A percentile compares a stretch with the other conserved stretches of the same genome.
These are phyloP conservation scores for Xylariaceae sp. DNA, from an alignment of 2,329 filamentous ascomycete species.

Conservation along the genomic window DNA sequence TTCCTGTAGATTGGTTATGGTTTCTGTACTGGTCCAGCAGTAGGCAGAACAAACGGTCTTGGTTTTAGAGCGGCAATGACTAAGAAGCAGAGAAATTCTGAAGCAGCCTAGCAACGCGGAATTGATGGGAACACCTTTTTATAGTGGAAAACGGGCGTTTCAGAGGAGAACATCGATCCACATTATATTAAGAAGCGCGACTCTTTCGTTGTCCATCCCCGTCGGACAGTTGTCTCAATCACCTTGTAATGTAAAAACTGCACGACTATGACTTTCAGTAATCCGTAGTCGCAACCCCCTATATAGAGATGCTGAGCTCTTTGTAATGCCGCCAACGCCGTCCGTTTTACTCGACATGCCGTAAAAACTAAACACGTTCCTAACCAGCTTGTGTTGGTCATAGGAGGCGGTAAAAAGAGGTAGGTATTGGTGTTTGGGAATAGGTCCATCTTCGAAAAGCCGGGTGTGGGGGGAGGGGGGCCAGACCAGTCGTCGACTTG, in stretches of 20 bases:
- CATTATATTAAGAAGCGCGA: constrained; percentile 26
- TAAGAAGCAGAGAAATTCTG: not conserved
- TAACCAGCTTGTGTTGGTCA: constrained; percentile 15
- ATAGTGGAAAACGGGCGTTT: constrained; percentile 2
- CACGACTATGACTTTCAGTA: constrained; percentile 8
- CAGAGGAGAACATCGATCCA: constrained; percentile 14
- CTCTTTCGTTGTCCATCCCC: constrained; percentile 17
- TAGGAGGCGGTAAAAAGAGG: constrained; percentile 13
- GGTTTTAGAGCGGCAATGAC: not conserved
- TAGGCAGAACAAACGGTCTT: too few relatives aligned
- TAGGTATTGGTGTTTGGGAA: constrained; percentile 11
- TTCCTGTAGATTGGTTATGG: too few relatives aligned
- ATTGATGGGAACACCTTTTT: not conserved
- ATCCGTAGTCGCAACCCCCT: constrained; percentile 10
- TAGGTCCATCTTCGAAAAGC: constrained; percentile 17
- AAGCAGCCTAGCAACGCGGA: not conserved
- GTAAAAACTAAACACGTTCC: constrained; percentile 23
- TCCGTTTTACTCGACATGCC: constrained; percentile 13
- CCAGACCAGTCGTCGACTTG: constrained; percentile 15
- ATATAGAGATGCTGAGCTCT: constrained; percentile 18
- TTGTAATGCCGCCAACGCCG: constrained; percentile 12
- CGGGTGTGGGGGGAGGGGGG: constrained; percentile 9
- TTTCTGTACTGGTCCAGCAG: too few relatives aligned
- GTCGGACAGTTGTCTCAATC: constrained; percentile 13
- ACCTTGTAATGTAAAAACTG: constrained; percentile 9